These are phyloP conservation scores for Forsythia suspensa DNA, from an alignment of 257 asterid genomes.

Conservation along the genomic window DNA sequence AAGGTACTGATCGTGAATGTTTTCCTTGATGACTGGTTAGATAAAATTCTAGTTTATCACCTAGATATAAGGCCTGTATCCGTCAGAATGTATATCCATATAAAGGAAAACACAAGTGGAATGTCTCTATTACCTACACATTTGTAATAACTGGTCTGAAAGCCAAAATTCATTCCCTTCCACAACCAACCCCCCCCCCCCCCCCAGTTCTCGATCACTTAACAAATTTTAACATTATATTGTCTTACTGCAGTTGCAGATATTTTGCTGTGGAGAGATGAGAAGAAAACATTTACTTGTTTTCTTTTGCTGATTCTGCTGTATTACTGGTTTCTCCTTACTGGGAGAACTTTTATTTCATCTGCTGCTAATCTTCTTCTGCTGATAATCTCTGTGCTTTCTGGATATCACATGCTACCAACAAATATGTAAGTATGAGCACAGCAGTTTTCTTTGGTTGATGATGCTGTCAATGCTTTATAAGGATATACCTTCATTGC, in stretches of 20 bases:
- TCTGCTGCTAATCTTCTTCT: slow-evolving; percentile 73
- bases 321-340: slow-evolving; percentile 82
- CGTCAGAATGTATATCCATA: neutral
- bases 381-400: slow-evolving; percentile 50
- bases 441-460: neutral
- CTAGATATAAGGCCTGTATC: neutral
- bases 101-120: neutral
- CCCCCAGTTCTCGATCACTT: neutral
- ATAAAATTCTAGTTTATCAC: neutral
- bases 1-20: neutral
- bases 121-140: neutral
- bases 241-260: slow-evolving; percentile 74
- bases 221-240: slow-evolving; percentile 26
- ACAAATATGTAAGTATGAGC: slow-evolving; percentile 56
- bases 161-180: neutral
- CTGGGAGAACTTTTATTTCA: slow-evolving; percentile 73
- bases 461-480: neutral
- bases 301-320: slow-evolving; percentile 59
- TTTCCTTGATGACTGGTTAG: neutral
- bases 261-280: slow-evolving; percentile 95
- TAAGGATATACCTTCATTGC: neutral
- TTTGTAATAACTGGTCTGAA: neutral
- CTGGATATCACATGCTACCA: slow-evolving; percentile 60
- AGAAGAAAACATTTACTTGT: slow-evolving; percentile 65
- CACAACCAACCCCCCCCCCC: too few species aligned